Base-by-base conservation (phyloP, 148 eudicot genomes). In the Pouteria glomerata region DNA sequence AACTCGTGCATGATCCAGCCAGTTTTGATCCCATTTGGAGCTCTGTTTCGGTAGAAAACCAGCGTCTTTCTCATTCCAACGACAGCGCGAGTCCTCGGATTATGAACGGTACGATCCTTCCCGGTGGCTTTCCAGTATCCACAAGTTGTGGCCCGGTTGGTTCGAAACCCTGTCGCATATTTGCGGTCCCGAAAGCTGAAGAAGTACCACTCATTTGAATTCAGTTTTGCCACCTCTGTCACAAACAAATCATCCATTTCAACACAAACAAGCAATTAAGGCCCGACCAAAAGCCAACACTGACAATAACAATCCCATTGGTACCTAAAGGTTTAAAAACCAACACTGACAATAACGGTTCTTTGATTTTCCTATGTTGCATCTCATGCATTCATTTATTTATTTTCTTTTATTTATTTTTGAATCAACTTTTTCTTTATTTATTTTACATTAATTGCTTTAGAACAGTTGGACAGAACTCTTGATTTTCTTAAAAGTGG, bases 111-210 rank as follows among this genome's bases (percentile, higher is more conserved):
- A 11, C 82, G 68, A 55, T 82, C 85, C 56, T 82, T 82, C 26
- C 85, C 85, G 8, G 85, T 82, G 51, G 85, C 81, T 57, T 82
- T 82, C 85, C 85, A 82, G 74, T 82, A 82, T 2, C 85, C 85
- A 3, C 82, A 33, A 1, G 11, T 34, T 0, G 85, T 82, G 12
- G 85, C 85, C 27, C 85, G 69, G 24, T 82, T 82, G 56, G 82
- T 69, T n/a, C 85, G 74, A 6, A 44, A 73, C 1, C 85, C 85
- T 0, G 82, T 82, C 30, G 85, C 85, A 30, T 82, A 82, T 51
- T 82, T 82, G 5, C 79, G 76, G 66, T 82, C 85, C 26, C 82
- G 57, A 27, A 72, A 76, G 80, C 85, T 82, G 73, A 75, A 82
- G 81, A 82, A 82, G 68, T 78, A 82, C 80, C 80, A 82, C 62